A percentile compares a stretch with the other conserved stretches of the same genome.
Conservation (phyloP, 208 protist species). For the Leishmania tarentolae region DNA sequence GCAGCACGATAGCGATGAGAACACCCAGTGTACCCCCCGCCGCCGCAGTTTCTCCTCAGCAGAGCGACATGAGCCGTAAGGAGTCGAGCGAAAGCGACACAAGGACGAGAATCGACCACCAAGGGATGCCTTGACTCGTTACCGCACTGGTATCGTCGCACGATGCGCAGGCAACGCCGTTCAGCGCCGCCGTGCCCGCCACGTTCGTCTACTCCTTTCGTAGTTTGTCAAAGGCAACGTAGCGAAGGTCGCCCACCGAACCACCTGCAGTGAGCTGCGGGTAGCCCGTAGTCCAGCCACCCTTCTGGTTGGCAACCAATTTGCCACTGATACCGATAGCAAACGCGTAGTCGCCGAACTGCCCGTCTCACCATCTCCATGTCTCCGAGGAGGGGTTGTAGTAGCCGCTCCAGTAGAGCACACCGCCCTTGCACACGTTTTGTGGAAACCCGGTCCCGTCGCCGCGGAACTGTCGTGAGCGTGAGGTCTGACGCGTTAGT, state of each 20-base stretch:
- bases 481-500: background rate
- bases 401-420: constrained; percentile 4
- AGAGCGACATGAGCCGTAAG: no score
- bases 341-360: background rate
- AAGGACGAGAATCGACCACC: no score
- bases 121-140: constrained; percentile 1
- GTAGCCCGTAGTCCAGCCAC: constrained; percentile 12
- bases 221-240: constrained; percentile 14
- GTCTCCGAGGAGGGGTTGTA: background rate
- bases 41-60: no score
- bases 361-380: constrained; percentile 5
- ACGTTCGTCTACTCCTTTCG: constrained; percentile 16
- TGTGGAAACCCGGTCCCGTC: background rate
- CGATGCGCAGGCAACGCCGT: constrained; percentile 20
- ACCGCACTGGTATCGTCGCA: background rate
- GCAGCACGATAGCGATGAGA: no score
- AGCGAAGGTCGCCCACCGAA: constrained; percentile 4
- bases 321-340: background rate
- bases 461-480: constrained; percentile 12
- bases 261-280: constrained; percentile 3
- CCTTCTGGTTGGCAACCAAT: background rate
- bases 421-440: background rate
- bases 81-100: no score
- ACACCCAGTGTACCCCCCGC: no score
- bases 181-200: background rate